Conservation (phyloP, 192 early-diverging fungal genomes). For the Coemansia sp. region DNA sequence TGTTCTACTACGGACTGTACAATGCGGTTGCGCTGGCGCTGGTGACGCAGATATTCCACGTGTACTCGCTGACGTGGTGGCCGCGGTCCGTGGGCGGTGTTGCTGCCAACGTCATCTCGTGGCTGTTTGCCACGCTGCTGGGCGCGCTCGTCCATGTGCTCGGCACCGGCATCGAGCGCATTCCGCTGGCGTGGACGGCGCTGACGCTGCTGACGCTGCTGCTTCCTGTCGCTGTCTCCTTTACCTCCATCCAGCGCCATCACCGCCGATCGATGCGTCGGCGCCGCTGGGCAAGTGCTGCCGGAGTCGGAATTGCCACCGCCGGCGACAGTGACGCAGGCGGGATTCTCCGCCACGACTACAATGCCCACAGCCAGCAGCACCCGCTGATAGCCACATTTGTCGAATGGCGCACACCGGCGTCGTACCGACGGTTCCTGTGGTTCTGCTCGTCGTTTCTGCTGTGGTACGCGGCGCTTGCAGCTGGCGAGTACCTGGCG, state of each 20-base stretch:
- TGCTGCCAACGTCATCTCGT: slow-evolving; percentile 65
- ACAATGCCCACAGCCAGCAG: slow-evolving; percentile 19
- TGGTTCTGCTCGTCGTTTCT: slow-evolving; percentile 75
- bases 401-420: slow-evolving; percentile 61
- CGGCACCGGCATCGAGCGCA: slow-evolving; percentile 54
- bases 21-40: slow-evolving; percentile 71
- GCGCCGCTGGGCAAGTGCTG: background rate
- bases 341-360: slow-evolving; percentile 10
- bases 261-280: slow-evolving; percentile 47
- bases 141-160: slow-evolving; percentile 62
- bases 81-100: slow-evolving; percentile 65
- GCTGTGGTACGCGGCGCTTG: slow-evolving; percentile 66
- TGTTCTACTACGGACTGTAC: slow-evolving; percentile 77
- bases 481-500: slow-evolving; percentile 70
- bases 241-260: slow-evolving; percentile 57
- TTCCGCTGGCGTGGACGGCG: slow-evolving; percentile 67
- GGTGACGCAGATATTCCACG: slow-evolving; percentile 75
- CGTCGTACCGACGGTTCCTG: slow-evolving; percentile 71
- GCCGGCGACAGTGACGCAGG: background rate
- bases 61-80: slow-evolving; percentile 82
- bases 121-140: slow-evolving; percentile 61
- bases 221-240: slow-evolving; percentile 67
- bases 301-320: slow-evolving; percentile 40
- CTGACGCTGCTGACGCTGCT: slow-evolving; percentile 73
- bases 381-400: slow-evolving; percentile 61